phyloP scores from a whole-genome alignment of 2,329 filamentous ascomycete genomes.

The Rutstroemia sp. region DNA sequence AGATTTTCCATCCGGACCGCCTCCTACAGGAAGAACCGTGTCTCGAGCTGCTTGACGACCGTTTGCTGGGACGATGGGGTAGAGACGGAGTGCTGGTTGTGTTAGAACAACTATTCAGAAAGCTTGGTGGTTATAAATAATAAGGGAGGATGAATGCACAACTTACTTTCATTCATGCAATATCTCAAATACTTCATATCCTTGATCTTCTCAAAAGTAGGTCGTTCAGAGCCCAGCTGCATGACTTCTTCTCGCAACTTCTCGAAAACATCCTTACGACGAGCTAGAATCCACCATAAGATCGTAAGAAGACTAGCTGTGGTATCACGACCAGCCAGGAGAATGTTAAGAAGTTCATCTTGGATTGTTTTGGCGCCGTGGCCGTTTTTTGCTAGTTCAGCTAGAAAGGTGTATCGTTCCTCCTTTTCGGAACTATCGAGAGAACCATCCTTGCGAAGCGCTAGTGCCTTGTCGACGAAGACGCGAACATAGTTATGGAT shows the following conservation, averaged over 20 bases:
- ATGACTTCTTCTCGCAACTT: slow-evolving; percentile 34
- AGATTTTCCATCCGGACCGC: slow-evolving; percentile 27
- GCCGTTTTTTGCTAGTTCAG: slow-evolving; percentile 32
- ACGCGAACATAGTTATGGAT: slow-evolving; percentile 23
- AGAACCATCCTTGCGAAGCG: slow-evolving; percentile 34
- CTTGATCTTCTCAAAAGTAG: slow-evolving; percentile 14
- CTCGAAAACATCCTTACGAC: slow-evolving; percentile 9
- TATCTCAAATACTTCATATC: slow-evolving; percentile 19
- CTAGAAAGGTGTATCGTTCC: slow-evolving; percentile 8
- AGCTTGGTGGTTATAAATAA: too few species aligned
- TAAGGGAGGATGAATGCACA: slow-evolving; percentile 29
- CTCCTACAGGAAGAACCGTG: slow-evolving; percentile 30
- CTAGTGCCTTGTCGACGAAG: slow-evolving; percentile 24
- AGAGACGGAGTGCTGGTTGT: slow-evolving; percentile 34
- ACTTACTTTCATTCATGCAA: slow-evolving; percentile 27
- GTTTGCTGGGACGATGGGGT: slow-evolving; percentile 44
- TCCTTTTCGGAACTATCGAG: slow-evolving; percentile 24
- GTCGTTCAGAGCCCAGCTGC: slow-evolving; percentile 3
- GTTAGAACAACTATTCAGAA: too few species aligned
- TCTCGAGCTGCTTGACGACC: slow-evolving; percentile 41
- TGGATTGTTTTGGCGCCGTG: slow-evolving; percentile 15
- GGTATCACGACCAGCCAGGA: slow-evolving; percentile 16
- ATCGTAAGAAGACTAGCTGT: slow-evolving; percentile 23
- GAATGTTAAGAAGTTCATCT: slow-evolving; percentile 18
- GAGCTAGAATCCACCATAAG: slow-evolving; percentile 18